Conservation (phyloP, 805 yeast genomes). For the Metschnikowia borealis region DNA sequence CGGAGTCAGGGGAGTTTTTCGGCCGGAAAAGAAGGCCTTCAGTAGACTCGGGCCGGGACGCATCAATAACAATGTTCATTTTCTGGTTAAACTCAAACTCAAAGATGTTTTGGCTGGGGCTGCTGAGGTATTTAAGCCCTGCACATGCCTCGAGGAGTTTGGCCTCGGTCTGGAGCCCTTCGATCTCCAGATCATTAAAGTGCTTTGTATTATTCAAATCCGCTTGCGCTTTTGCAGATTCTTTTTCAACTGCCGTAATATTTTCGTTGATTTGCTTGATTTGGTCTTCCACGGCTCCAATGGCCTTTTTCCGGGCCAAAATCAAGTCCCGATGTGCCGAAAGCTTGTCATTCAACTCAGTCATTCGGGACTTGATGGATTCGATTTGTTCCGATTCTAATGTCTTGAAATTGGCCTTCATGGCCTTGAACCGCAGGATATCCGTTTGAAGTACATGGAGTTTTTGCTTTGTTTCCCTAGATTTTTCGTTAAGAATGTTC, state of each 20-base stretch:
- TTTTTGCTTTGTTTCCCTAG: conserved; percentile 8
- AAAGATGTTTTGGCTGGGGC: conserved; percentile 1
- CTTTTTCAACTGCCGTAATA: conserved; percentile 21
- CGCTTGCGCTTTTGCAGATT: conserved; percentile 13
- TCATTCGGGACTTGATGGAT: conserved; percentile 11
- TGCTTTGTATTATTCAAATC: conserved; percentile 10
- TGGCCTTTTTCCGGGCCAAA: conserved; percentile 7
- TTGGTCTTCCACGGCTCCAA: conserved; percentile 10
- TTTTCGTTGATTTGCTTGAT: conserved; percentile 9
- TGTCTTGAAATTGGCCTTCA: conserved; percentile 13
- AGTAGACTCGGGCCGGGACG: conserved; percentile 6
- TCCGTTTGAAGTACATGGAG: conserved; percentile 14
- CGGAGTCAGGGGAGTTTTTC: background rate
- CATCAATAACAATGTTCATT: conserved; percentile 9
- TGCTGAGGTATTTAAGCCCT: conserved; percentile 18
- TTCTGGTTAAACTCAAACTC: conserved; percentile 14
- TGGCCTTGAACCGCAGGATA: conserved; percentile 16
- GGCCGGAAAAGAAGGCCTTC: conserved; percentile 7
- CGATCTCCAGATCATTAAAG: conserved; percentile 13
- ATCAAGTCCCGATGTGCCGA: conserved; percentile 14
- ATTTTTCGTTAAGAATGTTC: conserved; percentile 10
- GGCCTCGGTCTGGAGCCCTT: conserved; percentile 16
- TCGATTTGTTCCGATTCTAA: conserved; percentile 17
- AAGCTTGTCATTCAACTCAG: conserved; percentile 16
- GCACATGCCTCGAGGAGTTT: conserved; percentile 25